Evolutionary conservation across 441 rosid species (phyloP).

Genomic region (Melastoma candidum): DNA sequence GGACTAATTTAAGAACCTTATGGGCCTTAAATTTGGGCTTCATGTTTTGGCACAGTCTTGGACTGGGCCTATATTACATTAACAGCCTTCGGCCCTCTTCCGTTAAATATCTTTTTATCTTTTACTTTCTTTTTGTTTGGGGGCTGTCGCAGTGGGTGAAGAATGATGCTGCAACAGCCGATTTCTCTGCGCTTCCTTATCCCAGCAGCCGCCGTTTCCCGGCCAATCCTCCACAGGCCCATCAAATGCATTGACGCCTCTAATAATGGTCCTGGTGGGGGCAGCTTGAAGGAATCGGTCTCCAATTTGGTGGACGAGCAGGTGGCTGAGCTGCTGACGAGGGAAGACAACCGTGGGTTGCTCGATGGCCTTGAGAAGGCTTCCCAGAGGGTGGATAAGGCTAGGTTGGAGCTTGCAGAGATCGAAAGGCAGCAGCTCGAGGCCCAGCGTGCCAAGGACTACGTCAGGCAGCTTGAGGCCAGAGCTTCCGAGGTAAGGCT

Average conservation of each 20-base stretch:
- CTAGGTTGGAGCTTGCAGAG: conserved; percentile 58
- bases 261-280: conserved; percentile 21
- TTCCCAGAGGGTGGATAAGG: conserved; percentile 63
- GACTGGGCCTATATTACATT: no score
- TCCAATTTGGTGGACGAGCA: conserved; percentile 54
- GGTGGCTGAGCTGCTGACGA: conserved; percentile 56
- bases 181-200: no score
- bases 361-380: conserved; percentile 75
- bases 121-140: no score
- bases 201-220: no score
- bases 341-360: conserved; percentile 63
- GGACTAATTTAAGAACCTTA: no score
- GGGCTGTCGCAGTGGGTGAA: no score
- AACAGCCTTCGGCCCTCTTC: no score
- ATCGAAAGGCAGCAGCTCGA: conserved; percentile 66
- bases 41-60: no score
- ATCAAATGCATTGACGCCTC: conserved; percentile 26
- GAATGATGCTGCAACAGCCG: no score
- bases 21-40: no score
- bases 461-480: conserved; percentile 48
- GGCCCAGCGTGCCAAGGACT: conserved; percentile 37
- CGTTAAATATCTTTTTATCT: no score
- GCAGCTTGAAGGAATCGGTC: conserved; percentile 45
- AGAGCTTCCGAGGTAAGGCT: conserved; percentile 35
- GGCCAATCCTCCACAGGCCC: no score